Evolutionary conservation across 1,284 basidiomycete genomes (phyloP).

Genomic region (Pascua guehoae): DNA sequence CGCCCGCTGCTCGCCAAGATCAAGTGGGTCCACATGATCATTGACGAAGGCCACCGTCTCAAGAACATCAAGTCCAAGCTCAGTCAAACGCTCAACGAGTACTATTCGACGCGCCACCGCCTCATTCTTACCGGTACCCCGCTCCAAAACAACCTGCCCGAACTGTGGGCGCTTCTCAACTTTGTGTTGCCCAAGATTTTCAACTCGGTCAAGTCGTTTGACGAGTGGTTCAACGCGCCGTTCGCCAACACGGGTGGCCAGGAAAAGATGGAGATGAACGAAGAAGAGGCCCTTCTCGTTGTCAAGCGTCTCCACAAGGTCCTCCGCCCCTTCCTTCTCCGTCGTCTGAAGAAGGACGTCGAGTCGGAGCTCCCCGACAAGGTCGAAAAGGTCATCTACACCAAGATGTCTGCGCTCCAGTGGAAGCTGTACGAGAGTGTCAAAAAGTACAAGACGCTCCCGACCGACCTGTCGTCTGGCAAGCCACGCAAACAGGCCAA

Average conservation of each 20-base stretch:
- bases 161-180: conserved; percentile 96
- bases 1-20: conserved; percentile 82
- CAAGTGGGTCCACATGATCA: conserved; percentile 99
- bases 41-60: conserved; percentile 99
- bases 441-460: conserved; percentile 63
- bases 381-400: conserved; percentile 98
- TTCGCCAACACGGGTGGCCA: conserved; percentile 91
- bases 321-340: conserved; percentile 90
- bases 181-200: conserved; percentile 98
- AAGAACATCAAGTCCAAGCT: conserved; percentile 98
- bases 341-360: conserved; percentile 97
- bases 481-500: conserved; percentile 35
- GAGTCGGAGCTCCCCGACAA: conserved; percentile 97
- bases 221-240: conserved; percentile 99
- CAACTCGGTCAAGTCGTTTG: conserved; percentile 99
- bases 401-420: conserved; percentile 94
- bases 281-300: conserved; percentile 98
- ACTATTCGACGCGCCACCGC: conserved; percentile 89
- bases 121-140: conserved; percentile 97
- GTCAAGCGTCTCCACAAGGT: conserved; percentile 99
- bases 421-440: conserved; percentile 90
- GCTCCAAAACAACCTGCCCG: conserved; percentile 96
- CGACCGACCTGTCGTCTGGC: conserved; percentile 47
- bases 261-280: conserved; percentile 98
- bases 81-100: conserved; percentile 84